These are phyloP conservation scores for Sporothrix humicola DNA, from an alignment of 2,329 filamentous ascomycete genomes.

Conservation along the genomic window DNA sequence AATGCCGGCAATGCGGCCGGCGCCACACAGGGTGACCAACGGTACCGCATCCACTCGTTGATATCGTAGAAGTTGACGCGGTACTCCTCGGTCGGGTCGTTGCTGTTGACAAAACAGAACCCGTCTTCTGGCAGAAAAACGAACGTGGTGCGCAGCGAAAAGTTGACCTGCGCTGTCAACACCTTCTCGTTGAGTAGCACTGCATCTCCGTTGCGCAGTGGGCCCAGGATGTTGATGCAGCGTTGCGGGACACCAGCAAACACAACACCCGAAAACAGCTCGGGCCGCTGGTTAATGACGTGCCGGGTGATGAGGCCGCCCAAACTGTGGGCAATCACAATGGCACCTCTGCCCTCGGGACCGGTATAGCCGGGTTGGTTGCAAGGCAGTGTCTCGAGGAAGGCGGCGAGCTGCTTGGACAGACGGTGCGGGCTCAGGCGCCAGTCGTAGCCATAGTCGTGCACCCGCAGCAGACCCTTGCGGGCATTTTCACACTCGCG, in stretches of 20 bases:
- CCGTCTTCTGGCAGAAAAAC: constrained; percentile 85
- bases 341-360: constrained; percentile 62
- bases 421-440: constrained; percentile 80
- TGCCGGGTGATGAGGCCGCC: constrained; percentile 88
- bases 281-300: constrained; percentile 81
- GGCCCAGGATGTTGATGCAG: constrained; percentile 90
- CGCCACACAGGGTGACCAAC: constrained; percentile 76
- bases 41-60: constrained; percentile 78
- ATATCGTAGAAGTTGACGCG: constrained; percentile 82
- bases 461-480: constrained; percentile 74
- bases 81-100: constrained; percentile 78
- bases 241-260: constrained; percentile 85
- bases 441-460: constrained; percentile 97
- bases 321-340: constrained; percentile 84
- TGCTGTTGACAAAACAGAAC: constrained; percentile 80
- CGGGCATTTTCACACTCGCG: constrained; percentile 74
- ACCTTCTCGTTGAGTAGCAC: constrained; percentile 88
- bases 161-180: constrained; percentile 90
- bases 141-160: constrained; percentile 85
- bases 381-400: constrained; percentile 74
- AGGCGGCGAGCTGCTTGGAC: constrained; percentile 72
- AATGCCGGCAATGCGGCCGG: constrained; percentile 67
- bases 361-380: constrained; percentile 58
- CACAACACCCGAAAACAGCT: constrained; percentile 83
- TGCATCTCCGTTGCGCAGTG: constrained; percentile 88